Evolutionary conservation across 2,329 filamentous ascomycete genomes (phyloP), one percentile per base, ranked within the genome.

Genomic region (Simplicillium sp.): DNA sequence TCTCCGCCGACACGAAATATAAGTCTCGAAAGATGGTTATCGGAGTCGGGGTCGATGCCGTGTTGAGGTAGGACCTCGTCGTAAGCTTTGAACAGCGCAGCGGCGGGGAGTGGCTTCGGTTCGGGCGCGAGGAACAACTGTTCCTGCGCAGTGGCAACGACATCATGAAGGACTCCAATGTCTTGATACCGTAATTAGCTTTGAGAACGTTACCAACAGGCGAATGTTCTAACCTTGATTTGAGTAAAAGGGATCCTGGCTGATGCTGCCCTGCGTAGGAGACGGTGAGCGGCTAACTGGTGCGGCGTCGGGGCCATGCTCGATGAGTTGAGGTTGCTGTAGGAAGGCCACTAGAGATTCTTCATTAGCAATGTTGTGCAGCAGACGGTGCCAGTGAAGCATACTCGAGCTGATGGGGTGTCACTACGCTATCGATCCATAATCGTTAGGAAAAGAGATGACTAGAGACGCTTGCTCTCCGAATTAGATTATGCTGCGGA

Each of bases 31-130:
- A 88, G 82, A 50, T 84, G 77, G 50, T 80, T 79, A 53, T 89
- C 85, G 49, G 83, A 71, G 51, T 85, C 80, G n/a, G 78, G 72
- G 44, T 86, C 73, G 48, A 87, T 67, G 41, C 79, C 82, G 65
- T 84, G 68, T 48, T 78, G 68, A 5, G 75, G 76, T n/a, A 94
- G 73, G 34, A 89, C 71, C 42, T 77, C 70, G 54, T 92, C 83
- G 56, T 94, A 94, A 25, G 87, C 86, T 40, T 74, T 72, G 61
- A 94, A 94, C 14, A 95, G 73, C 9, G 87, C 86, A 54, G 80
- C 80, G 43, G 83, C 87, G 3, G 85, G 81, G 16, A 84, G 69
- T 41, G 75, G 73, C 50, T 83, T 75, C 37, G 72, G 71, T 42
- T 80, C 74, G 1, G 77, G 67, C 2, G 77, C 64, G 11, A 61